These are phyloP conservation scores for Blastocystis sp. DNA, from an alignment of 352 stramenopile genomes.

Conservation along the genomic window DNA sequence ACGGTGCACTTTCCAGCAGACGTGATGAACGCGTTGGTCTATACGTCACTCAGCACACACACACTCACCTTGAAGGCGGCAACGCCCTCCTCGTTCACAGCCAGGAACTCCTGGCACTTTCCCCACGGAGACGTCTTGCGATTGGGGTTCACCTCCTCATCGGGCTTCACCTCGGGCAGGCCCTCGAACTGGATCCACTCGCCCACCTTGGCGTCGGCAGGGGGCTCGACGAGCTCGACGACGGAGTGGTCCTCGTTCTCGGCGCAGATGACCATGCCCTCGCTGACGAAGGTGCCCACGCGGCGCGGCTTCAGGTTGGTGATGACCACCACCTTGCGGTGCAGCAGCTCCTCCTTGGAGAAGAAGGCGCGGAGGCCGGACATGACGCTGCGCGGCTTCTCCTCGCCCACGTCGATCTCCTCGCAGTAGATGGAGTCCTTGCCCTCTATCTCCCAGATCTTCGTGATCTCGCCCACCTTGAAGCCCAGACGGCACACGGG, in stretches of 20 bases:
- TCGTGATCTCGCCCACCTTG: conserved; percentile 63
- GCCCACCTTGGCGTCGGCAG: conserved; percentile 83
- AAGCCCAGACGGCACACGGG: conserved; percentile 48
- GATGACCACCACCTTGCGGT: conserved; percentile 88
- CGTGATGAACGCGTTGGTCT: conserved; percentile 11
- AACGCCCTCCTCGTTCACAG: not conserved
- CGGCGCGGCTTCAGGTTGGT: conserved; percentile 95
- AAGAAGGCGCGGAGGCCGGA: conserved; percentile 89
- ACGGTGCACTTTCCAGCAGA: conserved; percentile 51
- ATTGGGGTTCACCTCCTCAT: conserved; percentile 58
- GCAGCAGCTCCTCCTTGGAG: conserved; percentile 87
- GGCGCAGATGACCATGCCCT: conserved; percentile 92
- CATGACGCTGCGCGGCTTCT: conserved; percentile 86
- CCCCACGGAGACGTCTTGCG: conserved; percentile 55
- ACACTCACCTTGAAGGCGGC: conserved; percentile 22
- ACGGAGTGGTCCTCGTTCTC: conserved; percentile 79
- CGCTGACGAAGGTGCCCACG: conserved; percentile 85
- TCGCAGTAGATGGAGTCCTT: conserved; percentile 87
- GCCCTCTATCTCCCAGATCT: conserved; percentile 53
- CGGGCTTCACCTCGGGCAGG: conserved; percentile 24
- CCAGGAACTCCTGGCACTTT: not conserved
- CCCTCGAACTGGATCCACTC: conserved; percentile 85
- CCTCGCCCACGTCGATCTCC: conserved; percentile 93
- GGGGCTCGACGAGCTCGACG: conserved; percentile 88
- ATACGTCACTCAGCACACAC: too few relatives aligned